Conservation (phyloP, 2,329 filamentous ascomycete species). For the Blastomyces silverae region DNA sequence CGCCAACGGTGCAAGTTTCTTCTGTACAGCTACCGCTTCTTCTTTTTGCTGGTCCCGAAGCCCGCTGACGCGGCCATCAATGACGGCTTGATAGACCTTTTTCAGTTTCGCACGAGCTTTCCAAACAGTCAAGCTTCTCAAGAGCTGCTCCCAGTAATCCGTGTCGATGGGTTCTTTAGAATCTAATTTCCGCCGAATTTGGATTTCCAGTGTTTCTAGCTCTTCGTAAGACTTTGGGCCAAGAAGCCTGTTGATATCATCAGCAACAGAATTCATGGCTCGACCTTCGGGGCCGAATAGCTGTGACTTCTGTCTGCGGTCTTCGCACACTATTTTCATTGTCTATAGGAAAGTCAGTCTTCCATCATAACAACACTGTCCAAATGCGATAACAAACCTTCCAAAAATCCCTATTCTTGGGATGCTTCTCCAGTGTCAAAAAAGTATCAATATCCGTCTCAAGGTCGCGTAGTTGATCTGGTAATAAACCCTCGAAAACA, state of each 20-base stretch:
- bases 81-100: conserved; percentile 68
- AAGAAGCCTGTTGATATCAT: conserved; percentile 82
- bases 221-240: conserved; percentile 79
- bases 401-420: conserved; percentile 82
- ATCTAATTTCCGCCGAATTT: conserved; percentile 77
- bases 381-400: conserved; percentile 43
- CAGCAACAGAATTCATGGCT: conserved; percentile 71
- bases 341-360: conserved; percentile 46
- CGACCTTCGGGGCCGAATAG: conserved; percentile 59
- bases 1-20: conserved; percentile 49
- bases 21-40: conserved; percentile 53
- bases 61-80: conserved; percentile 59
- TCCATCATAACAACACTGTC: neutral
- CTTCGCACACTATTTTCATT: conserved; percentile 73
- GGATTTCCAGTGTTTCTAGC: conserved; percentile 75
- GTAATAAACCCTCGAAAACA: conserved; percentile 67
- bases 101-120: conserved; percentile 83
- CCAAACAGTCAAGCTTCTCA: conserved; percentile 78
- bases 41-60: conserved; percentile 61
- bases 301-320: conserved; percentile 61
- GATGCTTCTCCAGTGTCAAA: conserved; percentile 69
- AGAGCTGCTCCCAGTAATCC: conserved; percentile 93
- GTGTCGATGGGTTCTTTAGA: conserved; percentile 90
- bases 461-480: conserved; percentile 63
- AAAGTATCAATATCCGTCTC: conserved; percentile 78